Conservation (phyloP, 2,329 filamentous ascomycete species). For the Tolypocladium album region DNA sequence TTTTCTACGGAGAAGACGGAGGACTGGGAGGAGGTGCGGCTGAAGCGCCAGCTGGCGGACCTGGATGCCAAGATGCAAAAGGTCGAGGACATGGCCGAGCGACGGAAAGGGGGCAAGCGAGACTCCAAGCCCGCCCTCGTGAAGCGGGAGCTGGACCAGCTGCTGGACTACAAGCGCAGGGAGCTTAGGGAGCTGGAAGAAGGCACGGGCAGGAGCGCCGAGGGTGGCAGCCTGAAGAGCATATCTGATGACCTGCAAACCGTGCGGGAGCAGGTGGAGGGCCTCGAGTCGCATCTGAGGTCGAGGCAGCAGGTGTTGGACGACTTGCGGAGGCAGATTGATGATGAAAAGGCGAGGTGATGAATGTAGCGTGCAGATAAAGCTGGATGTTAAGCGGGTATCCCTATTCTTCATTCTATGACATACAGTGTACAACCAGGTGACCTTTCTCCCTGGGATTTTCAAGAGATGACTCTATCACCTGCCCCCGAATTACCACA, state of each 20-base stretch:
- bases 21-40: constrained; percentile 93
- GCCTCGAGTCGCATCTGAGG: constrained; percentile 71
- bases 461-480: not conserved
- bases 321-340: constrained; percentile 70
- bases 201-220: constrained; percentile 56
- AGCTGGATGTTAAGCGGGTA: not conserved
- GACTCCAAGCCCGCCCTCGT: constrained; percentile 81
- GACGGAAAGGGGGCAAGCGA: constrained; percentile 51
- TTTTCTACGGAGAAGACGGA: constrained; percentile 78
- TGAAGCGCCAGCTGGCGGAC: constrained; percentile 86
- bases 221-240: constrained; percentile 62
- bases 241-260: constrained; percentile 78
- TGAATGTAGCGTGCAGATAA: not conserved
- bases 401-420: not conserved
- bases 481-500: constrained; percentile 23
- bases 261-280: constrained; percentile 90
- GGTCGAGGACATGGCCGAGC: constrained; percentile 64
- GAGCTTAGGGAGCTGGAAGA: constrained; percentile 66
- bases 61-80: constrained; percentile 79
- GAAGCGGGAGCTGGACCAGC: constrained; percentile 85
- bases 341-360: constrained; percentile 64
- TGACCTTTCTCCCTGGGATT: not conserved
- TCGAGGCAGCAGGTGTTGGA: constrained; percentile 66
- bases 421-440: not conserved
- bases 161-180: constrained; percentile 88